A percentile compares a stretch with the other conserved stretches of the same genome.
These are phyloP conservation scores for Plasmodium gaboni DNA, from an alignment of 169 alveolate genomes.

Conservation along the genomic window DNA sequence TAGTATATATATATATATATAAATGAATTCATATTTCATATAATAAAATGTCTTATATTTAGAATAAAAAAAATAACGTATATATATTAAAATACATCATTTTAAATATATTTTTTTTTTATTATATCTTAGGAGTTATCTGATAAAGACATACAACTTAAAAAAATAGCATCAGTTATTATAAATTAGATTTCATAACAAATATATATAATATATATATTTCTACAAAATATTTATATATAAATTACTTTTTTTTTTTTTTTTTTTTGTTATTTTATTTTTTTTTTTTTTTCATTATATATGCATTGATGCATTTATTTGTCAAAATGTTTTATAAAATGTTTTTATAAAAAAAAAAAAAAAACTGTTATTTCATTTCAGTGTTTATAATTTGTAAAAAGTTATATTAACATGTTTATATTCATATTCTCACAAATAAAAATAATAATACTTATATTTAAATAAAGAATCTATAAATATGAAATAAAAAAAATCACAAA, in stretches of 20 bases:
- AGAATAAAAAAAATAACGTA: background rate
- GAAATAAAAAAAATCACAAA: too few relatives aligned
- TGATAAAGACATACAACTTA: constrained; percentile 73
- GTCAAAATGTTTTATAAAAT: constrained; percentile 50
- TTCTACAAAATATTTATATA: constrained; percentile 5
- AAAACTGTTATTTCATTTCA: constrained; percentile 3
- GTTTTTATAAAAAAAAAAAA: constrained; percentile 37
- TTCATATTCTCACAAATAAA: too few relatives aligned
- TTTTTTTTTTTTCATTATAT: constrained; percentile 29
- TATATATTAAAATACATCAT: background rate
- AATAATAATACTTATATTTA: too few relatives aligned
- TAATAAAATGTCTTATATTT: background rate
- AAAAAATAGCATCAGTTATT: constrained; percentile 76
- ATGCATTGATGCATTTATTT: constrained; percentile 77
- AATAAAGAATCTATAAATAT: too few relatives aligned
- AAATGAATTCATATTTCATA: background rate
- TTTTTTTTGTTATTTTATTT: constrained; percentile 24
- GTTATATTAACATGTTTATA: constrained; percentile 23
- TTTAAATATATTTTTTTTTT: background rate
- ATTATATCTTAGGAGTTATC: constrained; percentile 59
- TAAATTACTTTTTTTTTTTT: constrained; percentile 32
- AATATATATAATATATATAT: constrained; percentile 21
- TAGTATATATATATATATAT: background rate
- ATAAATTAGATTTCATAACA: constrained; percentile 42
- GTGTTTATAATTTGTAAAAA: constrained; percentile 23